Evolutionary conservation across 176 grass and related monocot species (phyloP), one percentile per base, ranked within the genome.

Genomic region (Melocanna baccifera): DNA sequence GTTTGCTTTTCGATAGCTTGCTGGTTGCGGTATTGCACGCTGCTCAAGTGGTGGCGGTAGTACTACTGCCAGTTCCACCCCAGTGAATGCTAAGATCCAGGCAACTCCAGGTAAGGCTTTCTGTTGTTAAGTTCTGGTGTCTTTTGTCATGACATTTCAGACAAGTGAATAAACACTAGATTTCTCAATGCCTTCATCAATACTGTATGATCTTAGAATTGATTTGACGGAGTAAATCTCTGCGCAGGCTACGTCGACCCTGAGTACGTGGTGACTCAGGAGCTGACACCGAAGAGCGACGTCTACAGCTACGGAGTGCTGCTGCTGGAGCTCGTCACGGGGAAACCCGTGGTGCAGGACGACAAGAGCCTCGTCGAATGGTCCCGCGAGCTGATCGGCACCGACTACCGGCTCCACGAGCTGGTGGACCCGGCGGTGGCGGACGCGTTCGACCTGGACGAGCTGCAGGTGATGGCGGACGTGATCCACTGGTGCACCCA

Each of bases 221-320:
- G 26, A 63, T 50, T 48, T 37, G 69, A n/a, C 34, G 34, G 4
- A 36, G 34, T 10, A 32, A 39, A 26, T 68, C 48, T 83, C 22
- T 47, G 67, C 73, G 72, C 83, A 98, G 95, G 91, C 47, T 91
- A 95, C 85, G 20, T 93, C 12, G 95, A 95, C 74, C 91, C 95
- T 1, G 91, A 91, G 72, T 98, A 90, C 45, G 80, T 77, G 72
- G 83, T 81, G 69, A 91, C 89, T 0, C 84, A 88, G 86, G 87
- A 87, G 78, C 47, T 95, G 73, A 95, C 84, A 32, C 19, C 86
- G 67, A 91, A 94, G 75, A 95, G 91, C 85, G 95, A 98, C 88
- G 89, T 98, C 1, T 98, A 98, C 87, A 88, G 91, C 76, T 98
- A 90, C n/a, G 95, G 95, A 12, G 87, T 93, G 58, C 83, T 98